Base-by-base conservation (phyloP, 306 rosid species). In the Morella rubra region DNA sequence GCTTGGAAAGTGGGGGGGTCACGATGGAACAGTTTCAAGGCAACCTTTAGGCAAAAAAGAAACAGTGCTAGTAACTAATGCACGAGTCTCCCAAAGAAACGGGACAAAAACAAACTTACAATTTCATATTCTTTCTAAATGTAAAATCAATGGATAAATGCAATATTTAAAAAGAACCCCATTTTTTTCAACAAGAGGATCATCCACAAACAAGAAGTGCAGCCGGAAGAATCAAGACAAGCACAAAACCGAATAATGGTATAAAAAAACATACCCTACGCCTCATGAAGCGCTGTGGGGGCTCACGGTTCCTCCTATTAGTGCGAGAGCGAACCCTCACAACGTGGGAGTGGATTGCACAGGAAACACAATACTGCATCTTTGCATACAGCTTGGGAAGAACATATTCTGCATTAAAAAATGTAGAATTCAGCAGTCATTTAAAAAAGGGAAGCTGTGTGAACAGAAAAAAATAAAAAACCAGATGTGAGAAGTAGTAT, bases 271-370 rank as follows among this genome's bases (percentile, higher is more conserved):
- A 41, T 60, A 93, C 97, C 92, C 90, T 87, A 89, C 97, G 96
- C 81, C 97, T 87, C 78, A 87, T 37, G 84, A 84, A 95, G 52
- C 97, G 91, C 85, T 85, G 91, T 13, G 99, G 99, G 1, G 97
- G 97, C 27, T 90, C 91, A 55, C 99, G 97, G 65, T 87, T 90
- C 81, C 99, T 92, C 87, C 99, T 81, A 24, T 95, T 81, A 20
- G 87, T 85, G 66, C 97, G 90, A 47, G 99, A 92, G 4, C 97
- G 88, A 55, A 95, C 99, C 86, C 99, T 88, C 71, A 95, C 97
- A 64, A 95, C 99, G 16, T 95, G 99, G 8, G 97, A 95, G 88
- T 95, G 99, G 5, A 92, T 95, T 0, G 99, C 99, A 73, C 99
- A 92, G 8, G 99, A 92, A 46, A 95, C 97, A 75, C 99, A 95